phyloP scores from a whole-genome alignment of 1,284 basidiomycete genomes.

The Heterobasidion parviporum region DNA sequence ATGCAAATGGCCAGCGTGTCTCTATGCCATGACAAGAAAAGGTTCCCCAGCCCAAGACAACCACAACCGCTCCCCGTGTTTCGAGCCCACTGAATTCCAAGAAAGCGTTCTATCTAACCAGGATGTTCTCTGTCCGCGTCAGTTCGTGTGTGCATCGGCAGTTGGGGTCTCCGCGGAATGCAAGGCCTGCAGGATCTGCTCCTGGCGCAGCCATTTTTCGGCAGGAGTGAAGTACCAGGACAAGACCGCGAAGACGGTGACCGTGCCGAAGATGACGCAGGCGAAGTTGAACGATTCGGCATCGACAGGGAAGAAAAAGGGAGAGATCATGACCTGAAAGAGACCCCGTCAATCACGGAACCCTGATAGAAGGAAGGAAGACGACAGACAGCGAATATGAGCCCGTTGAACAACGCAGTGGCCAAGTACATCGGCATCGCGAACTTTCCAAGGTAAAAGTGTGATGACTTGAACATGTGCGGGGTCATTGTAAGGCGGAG shows the following conservation, averaged over 20 bases:
- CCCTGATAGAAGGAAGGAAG: not conserved
- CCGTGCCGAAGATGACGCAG: slow-evolving; percentile 66
- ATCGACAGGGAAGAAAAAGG: slow-evolving; percentile 75
- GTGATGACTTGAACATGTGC: slow-evolving; percentile 61
- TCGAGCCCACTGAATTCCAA: too few relatives aligned
- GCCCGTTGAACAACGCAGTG: slow-evolving; percentile 60
- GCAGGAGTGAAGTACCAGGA: slow-evolving; percentile 73
- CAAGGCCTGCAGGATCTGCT: slow-evolving; percentile 41
- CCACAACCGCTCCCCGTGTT: too few relatives aligned
- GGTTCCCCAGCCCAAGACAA: too few relatives aligned
- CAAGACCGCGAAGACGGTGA: slow-evolving; percentile 68
- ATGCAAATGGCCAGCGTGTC: too few relatives aligned
- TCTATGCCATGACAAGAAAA: too few relatives aligned
- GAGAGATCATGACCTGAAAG: slow-evolving; percentile 63
- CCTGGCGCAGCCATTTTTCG: slow-evolving; percentile 66
- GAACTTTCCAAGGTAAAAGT: slow-evolving; percentile 61
- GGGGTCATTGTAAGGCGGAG: slow-evolving; percentile 70
- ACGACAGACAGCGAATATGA: slow-evolving; percentile 54
- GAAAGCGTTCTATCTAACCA: too few relatives aligned
- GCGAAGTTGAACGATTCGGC: slow-evolving; percentile 74
- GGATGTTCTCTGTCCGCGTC: too few relatives aligned
- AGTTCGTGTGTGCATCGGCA: too few relatives aligned
- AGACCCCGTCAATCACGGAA: slow-evolving; percentile 4
- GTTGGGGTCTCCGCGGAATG: not conserved
- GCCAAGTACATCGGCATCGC: slow-evolving; percentile 61